These are phyloP conservation scores for Schwanniomyces polymorphus DNA, from an alignment of 805 yeast genomes.

Conservation along the genomic window DNA sequence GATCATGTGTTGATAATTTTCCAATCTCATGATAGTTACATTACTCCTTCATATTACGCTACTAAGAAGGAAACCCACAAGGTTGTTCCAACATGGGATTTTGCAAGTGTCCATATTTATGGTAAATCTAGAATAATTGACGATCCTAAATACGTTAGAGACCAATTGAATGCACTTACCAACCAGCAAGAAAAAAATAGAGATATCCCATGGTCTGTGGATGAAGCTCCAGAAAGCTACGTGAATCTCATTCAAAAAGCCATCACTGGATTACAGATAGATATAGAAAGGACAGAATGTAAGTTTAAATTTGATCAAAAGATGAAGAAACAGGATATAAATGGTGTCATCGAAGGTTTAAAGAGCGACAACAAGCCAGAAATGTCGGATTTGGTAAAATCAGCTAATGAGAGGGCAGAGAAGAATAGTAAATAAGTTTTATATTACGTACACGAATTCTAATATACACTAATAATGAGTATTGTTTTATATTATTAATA, in stretches of 20 bases:
- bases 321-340: slow-evolving; percentile 39
- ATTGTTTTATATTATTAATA: slow-evolving; percentile 24
- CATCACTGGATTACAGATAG: slow-evolving; percentile 58
- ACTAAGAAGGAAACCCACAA: slow-evolving; percentile 56
- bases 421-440: neutral
- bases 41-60: slow-evolving; percentile 61
- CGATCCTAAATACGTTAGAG: slow-evolving; percentile 44
- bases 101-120: slow-evolving; percentile 53
- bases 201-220: slow-evolving; percentile 50
- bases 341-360: slow-evolving; percentile 54
- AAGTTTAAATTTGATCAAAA: slow-evolving; percentile 63
- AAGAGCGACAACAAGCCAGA: slow-evolving; percentile 32
- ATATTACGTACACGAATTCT: neutral
- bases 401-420: slow-evolving; percentile 17
- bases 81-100: slow-evolving; percentile 73
- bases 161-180: slow-evolving; percentile 45
- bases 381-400: slow-evolving; percentile 25
- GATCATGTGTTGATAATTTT: slow-evolving; percentile 51
- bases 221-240: slow-evolving; percentile 56
- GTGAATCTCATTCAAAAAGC: slow-evolving; percentile 43
- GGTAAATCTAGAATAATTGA: slow-evolving; percentile 51
- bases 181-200: slow-evolving; percentile 47
- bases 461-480: neutral
- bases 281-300: slow-evolving; percentile 45
- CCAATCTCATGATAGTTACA: slow-evolving; percentile 51